Percentiles rank a stretch among this genome's conserved stretches.
Evolutionary conservation across 2,329 filamentous ascomycete genomes (phyloP).

Genomic region (Colletotrichum tropicale): DNA sequence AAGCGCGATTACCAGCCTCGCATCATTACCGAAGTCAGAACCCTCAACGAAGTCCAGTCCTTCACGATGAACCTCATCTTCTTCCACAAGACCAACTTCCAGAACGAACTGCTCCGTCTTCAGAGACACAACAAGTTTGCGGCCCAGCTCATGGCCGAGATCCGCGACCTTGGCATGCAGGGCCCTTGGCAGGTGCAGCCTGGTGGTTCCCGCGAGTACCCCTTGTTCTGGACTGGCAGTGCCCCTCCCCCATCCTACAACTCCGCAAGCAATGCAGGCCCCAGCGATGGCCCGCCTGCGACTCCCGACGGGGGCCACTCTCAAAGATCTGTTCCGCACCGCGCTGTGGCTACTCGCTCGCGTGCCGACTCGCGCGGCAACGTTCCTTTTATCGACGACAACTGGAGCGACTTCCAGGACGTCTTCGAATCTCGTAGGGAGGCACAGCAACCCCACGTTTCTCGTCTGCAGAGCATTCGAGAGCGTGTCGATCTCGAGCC

Average conservation of each 20-base stretch:
- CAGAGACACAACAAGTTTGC: conserved; percentile 94
- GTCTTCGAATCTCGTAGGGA: conserved; percentile 49
- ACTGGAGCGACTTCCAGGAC: conserved; percentile 46
- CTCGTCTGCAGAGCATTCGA: conserved; percentile 20
- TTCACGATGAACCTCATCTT: conserved; percentile 92
- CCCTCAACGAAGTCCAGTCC: conserved; percentile 81
- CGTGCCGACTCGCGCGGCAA: conserved; percentile 19
- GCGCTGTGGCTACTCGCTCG: conserved; percentile 26
- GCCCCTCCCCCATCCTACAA: conserved; percentile 39
- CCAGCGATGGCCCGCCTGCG: conserved; percentile 20
- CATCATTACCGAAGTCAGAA: conserved; percentile 83
- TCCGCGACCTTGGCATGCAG: conserved; percentile 85
- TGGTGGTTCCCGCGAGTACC: conserved; percentile 72
- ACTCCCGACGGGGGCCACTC: conserved; percentile 11
- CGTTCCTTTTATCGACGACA: conserved; percentile 30
- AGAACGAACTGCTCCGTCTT: conserved; percentile 90
- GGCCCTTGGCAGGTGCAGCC: conserved; percentile 68
- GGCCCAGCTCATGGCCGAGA: conserved; percentile 85
- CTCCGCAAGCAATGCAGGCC: conserved; percentile 26
- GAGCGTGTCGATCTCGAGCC: conserved; percentile 11
- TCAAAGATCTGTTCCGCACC: conserved; percentile 26
- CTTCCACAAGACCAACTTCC: conserved; percentile 97
- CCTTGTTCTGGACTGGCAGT: conserved; percentile 57
- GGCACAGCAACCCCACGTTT: conserved; percentile 31
- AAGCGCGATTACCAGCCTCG: conserved; percentile 90